Evolutionary conservation across 805 yeast genomes (phyloP).

Genomic region (Ogataea henricii): DNA sequence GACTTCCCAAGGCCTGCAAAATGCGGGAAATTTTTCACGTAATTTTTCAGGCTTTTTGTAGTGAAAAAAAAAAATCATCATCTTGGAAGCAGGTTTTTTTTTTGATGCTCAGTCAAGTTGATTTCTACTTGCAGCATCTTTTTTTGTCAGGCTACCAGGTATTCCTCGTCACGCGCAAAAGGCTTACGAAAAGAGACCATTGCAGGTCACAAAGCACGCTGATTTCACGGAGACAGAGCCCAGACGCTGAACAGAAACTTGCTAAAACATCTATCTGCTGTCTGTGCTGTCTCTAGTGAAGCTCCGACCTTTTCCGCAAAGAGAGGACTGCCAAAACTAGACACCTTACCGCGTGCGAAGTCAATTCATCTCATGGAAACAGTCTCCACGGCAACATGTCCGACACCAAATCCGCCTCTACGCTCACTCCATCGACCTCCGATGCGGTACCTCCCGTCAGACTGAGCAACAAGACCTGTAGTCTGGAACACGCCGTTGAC

Average conservation of each 20-base stretch:
- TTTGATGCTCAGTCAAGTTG: too few species aligned
- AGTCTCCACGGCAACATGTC: neutral
- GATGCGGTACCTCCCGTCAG: conserved; percentile 4
- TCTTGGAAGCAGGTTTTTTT: neutral
- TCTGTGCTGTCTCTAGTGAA: neutral
- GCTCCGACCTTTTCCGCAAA: conserved; percentile 4
- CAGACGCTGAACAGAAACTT: neutral
- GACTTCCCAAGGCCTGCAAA: too few species aligned
- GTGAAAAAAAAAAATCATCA: neutral
- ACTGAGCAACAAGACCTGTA: neutral
- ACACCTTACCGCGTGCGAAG: neutral
- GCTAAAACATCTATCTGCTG: neutral
- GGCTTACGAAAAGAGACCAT: neutral
- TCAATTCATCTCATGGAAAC: neutral
- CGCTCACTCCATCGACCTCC: neutral
- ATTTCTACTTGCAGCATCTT: too few species aligned
- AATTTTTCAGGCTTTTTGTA: neutral
- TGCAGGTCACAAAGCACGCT: neutral
- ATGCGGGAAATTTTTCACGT: neutral
- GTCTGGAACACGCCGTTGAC: neutral
- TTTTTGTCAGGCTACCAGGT: too few species aligned
- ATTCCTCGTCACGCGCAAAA: too few species aligned
- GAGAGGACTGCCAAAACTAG: neutral
- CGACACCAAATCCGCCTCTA: neutral
- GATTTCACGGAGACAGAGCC: neutral